phyloP scores from a whole-genome alignment of 75 land plant species.

The Cupressus sempervirens region DNA sequence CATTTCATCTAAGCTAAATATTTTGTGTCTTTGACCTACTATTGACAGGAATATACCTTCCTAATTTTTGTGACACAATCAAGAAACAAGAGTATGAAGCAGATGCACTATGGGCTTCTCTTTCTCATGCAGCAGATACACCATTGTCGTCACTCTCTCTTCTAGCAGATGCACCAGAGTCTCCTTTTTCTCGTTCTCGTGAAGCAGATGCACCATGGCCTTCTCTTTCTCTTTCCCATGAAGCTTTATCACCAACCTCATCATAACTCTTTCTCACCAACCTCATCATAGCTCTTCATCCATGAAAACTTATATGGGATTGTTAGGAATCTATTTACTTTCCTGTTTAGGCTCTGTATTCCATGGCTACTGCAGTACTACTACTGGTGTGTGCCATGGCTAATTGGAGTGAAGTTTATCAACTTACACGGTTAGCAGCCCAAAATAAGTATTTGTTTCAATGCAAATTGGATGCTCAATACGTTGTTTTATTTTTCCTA shows the following conservation, averaged over 20 bases:
- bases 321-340: too few species aligned
- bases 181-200: too few species aligned
- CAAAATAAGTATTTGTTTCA: too few species aligned
- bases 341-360: too few species aligned
- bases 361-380: too few species aligned
- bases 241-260: neutral
- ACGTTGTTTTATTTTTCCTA: too few species aligned
- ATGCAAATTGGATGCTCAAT: too few species aligned
- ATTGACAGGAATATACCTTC: conserved; percentile 13
- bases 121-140: neutral
- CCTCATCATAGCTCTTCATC: neutral
- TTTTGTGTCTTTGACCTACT: neutral
- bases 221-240: neutral
- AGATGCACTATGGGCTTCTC: too few species aligned
- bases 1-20: neutral
- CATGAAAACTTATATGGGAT: neutral
- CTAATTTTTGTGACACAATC: conserved; percentile 6
- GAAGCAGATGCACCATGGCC: neutral
- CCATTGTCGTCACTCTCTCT: neutral
- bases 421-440: too few species aligned
- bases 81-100: too few species aligned
- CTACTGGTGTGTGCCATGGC: too few species aligned
- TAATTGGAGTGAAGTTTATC: too few species aligned
- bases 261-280: conserved; percentile 2
- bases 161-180: neutral